phyloP scores from a whole-genome alignment of 2,329 filamentous ascomycete genomes.

The Daldinia eschscholtzii region DNA sequence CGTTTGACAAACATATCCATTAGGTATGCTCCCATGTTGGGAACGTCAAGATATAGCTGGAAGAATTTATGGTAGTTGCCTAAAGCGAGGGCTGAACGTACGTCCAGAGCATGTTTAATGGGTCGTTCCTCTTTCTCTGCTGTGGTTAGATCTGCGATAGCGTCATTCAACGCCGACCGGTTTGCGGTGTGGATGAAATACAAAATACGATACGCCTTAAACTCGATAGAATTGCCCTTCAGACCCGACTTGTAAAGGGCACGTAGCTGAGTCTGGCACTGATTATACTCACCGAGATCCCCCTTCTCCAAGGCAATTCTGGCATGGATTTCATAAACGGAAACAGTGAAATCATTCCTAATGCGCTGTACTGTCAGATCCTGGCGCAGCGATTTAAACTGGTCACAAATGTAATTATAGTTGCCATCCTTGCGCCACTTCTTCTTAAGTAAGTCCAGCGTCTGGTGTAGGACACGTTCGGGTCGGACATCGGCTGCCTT shows the following conservation, averaged over 20 bases:
- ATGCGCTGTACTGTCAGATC: slow-evolving; percentile 98
- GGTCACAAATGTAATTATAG: slow-evolving; percentile 97
- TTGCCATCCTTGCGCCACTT: slow-evolving; percentile 96
- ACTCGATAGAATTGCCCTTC: slow-evolving; percentile 92
- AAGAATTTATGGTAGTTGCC: slow-evolving; percentile 99
- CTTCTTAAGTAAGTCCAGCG: slow-evolving; percentile 88
- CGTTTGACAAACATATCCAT: slow-evolving; percentile 99
- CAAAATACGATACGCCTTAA: slow-evolving; percentile 98
- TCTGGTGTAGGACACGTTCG: slow-evolving; percentile 81
- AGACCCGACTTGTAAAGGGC: slow-evolving; percentile 89
- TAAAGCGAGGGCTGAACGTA: slow-evolving; percentile 90
- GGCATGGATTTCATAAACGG: slow-evolving; percentile 96
- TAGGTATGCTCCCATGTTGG: slow-evolving; percentile 96
- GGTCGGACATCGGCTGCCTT: slow-evolving; percentile 91
- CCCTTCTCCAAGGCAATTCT: slow-evolving; percentile 97
- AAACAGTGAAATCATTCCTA: slow-evolving; percentile 95
- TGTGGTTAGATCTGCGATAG: slow-evolving; percentile 97
- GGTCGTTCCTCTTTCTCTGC: slow-evolving; percentile 89
- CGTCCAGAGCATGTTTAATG: slow-evolving; percentile 90
- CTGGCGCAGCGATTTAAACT: slow-evolving; percentile 98
- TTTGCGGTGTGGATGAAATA: slow-evolving; percentile 99
- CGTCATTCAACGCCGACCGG: slow-evolving; percentile 96
- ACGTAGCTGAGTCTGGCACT: slow-evolving; percentile 98
- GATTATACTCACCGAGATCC: slow-evolving; percentile 99
- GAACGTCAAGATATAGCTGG: slow-evolving; percentile 92